Base-by-base conservation (phyloP, 1,139 yeast genomes). In the Blastobotrys serpentis region DNA sequence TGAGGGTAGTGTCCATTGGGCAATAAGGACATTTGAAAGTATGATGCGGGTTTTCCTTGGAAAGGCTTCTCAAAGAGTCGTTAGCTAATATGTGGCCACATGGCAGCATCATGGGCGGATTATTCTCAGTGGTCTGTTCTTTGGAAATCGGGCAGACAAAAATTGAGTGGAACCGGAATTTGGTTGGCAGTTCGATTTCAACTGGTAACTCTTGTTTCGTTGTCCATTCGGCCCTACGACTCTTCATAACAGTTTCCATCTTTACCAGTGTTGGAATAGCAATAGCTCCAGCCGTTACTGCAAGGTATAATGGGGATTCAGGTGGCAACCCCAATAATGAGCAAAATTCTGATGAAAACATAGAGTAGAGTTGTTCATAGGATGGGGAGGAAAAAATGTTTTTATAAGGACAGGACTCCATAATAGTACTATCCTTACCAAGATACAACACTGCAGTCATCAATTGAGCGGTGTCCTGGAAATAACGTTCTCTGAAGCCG, bases 101-200 rank as follows among this genome's bases (percentile, higher is more conserved):
- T 0, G 84, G 83, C 32, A 82, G 66, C 49, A 81, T 74, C 71
- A 74, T 74, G 1, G 87, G 84, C 2, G 86, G 84, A 56, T 82
- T 82, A 10, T 62, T 68, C 10, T 62, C 64, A 0, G 84, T 80
- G 0, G 86, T 76, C 60, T 90, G 96, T 58, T 88, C 96, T 64
- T 87, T 86, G 5, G 92, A 78, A 1, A 89, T 90, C 0, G 97
- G 97, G 64, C 97, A 89, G 3, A 88, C 89, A 65, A 88, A 89
- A 2, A 89, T 82, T 0, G 95, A 87, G 66, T 89, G 97, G 67
- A 81, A 86, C 43, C 71, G 72, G 43, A 79, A 64, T 26, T 67
- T 66, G 0, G 66, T 64, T 0, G 87, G 86, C 23, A 82, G 64
- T 25, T 75, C 73, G 34, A 80, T 73, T 52, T 79, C 85, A 46